phyloP scores from a whole-genome alignment of 768 basidiomycete species.

The Panus rudis region DNA sequence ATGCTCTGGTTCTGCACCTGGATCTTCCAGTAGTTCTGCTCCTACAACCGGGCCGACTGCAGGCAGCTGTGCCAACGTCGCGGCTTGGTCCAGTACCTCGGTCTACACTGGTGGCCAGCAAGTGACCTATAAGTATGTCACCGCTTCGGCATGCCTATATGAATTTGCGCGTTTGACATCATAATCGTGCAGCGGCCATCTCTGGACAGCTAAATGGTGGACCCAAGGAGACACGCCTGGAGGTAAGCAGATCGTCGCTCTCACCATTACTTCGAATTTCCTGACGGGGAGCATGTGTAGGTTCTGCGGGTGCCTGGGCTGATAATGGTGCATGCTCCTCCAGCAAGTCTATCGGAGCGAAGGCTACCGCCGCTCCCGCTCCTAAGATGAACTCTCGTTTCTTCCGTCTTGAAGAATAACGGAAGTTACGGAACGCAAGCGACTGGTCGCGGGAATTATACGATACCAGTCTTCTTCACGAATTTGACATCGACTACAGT shows the following conservation, averaged over 20 bases:
- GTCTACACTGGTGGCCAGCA: slow-evolving; percentile 46
- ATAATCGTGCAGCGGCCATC: slow-evolving; percentile 29
- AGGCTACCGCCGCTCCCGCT: neutral
- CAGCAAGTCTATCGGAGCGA: slow-evolving; percentile 1
- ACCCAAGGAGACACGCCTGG: slow-evolving; percentile 47
- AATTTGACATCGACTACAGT: too few relatives aligned
- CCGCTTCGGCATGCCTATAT: neutral
- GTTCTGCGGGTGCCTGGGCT: slow-evolving; percentile 45
- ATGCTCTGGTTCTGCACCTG: slow-evolving; percentile 32
- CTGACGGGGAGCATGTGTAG: slow-evolving; percentile 22
- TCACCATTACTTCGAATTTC: neutral
- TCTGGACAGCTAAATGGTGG: slow-evolving; percentile 58
- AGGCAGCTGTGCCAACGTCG: slow-evolving; percentile 38
- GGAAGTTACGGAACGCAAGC: neutral
- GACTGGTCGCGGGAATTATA: too few relatives aligned
- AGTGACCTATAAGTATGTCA: slow-evolving; percentile 43
- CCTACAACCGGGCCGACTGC: slow-evolving; percentile 11
- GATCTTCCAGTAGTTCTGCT: slow-evolving; percentile 14
- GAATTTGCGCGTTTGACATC: slow-evolving; percentile 1
- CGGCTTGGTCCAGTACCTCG: slow-evolving; percentile 42
- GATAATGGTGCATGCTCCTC: slow-evolving; percentile 45
- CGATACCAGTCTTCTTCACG: too few relatives aligned
- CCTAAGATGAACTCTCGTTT: neutral
- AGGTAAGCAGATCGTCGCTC: slow-evolving; percentile 17
- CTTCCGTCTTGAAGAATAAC: slow-evolving; percentile 1